Conservation (phyloP, 352 stramenopile genomes). For the Globisporangium paddicum region DNA sequence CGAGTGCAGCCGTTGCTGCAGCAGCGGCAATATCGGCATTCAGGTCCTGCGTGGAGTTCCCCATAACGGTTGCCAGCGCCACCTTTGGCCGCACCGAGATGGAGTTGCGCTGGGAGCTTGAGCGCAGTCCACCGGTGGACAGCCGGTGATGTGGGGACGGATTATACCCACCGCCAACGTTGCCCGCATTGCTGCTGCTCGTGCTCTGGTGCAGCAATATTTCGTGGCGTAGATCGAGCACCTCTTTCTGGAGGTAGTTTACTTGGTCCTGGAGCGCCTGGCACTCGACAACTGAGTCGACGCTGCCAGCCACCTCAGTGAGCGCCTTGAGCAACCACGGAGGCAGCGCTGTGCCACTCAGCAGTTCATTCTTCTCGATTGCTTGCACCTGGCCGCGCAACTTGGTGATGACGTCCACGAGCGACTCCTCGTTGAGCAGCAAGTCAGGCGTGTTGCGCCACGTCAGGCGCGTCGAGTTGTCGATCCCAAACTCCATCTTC, state of each 20-base stretch:
- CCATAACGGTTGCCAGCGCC: slow-evolving; percentile 16
- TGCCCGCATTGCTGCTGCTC: slow-evolving; percentile 3
- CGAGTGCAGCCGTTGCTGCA: slow-evolving; percentile 17
- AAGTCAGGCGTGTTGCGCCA: slow-evolving; percentile 71
- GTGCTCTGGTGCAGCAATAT: slow-evolving; percentile 61
- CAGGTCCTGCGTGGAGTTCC: slow-evolving; percentile 15
- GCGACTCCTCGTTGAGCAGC: slow-evolving; percentile 73
- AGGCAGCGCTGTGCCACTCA: slow-evolving; percentile 61
- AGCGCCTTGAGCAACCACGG: slow-evolving; percentile 69
- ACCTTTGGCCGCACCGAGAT: slow-evolving; percentile 1
- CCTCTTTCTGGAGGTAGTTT: slow-evolving; percentile 68
- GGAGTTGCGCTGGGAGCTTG: slow-evolving; percentile 4
- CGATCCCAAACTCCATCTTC: slow-evolving; percentile 26
- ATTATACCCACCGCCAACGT: slow-evolving; percentile 22
- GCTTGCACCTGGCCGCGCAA: slow-evolving; percentile 56
- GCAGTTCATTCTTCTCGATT: slow-evolving; percentile 73
- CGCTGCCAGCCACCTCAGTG: slow-evolving; percentile 75
- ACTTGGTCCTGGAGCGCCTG: slow-evolving; percentile 74
- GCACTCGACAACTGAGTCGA: slow-evolving; percentile 76
- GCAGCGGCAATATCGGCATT: slow-evolving; percentile 18
- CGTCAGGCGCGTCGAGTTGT: slow-evolving; percentile 44
- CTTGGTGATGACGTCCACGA: slow-evolving; percentile 72
- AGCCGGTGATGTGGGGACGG: slow-evolving; percentile 52
- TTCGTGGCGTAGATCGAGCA: slow-evolving; percentile 74
- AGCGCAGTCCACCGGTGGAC: slow-evolving; percentile 33